A percentile compares a stretch with the other conserved stretches of the same genome.
phyloP scores from a whole-genome alignment of 257 asterid species.

The Solanum virginianum region DNA sequence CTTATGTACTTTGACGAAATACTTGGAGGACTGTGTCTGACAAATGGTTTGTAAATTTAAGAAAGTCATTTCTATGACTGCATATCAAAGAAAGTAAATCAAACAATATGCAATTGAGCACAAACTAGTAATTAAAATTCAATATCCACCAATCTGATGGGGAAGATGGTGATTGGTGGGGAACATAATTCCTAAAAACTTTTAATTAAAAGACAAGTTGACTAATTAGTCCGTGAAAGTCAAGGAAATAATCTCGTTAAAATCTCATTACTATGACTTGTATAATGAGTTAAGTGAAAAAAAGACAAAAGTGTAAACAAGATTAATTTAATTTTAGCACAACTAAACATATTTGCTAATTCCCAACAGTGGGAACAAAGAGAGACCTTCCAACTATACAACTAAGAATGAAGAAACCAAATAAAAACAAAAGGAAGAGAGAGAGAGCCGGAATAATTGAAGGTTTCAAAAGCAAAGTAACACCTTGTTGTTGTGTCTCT shows the following conservation, averaged over 20 bases:
- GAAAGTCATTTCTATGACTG: not conserved
- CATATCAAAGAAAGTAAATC: not conserved
- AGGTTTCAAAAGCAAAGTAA: not conserved
- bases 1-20: too few species aligned
- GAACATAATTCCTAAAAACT: not conserved
- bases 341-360: not conserved
- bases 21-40: too few species aligned
- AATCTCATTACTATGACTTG: not conserved
- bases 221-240: not conserved
- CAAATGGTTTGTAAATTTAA: not conserved
- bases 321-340: not conserved
- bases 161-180: not conserved
- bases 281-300: not conserved
- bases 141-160: not conserved
- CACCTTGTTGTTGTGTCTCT: constrained; percentile 43
- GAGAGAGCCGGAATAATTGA: not conserved
- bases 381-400: not conserved
- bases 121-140: not conserved
- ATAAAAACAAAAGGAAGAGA: not conserved
- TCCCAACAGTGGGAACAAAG: not conserved
- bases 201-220: not conserved
- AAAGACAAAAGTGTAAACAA: not conserved
- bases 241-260: not conserved
- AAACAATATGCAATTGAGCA: not conserved
- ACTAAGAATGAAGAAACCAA: not conserved